A percentile compares a stretch with the other conserved stretches of the same genome.
phyloP scores from a whole-genome alignment of 805 yeast species.

The Lipomyces kockii region DNA sequence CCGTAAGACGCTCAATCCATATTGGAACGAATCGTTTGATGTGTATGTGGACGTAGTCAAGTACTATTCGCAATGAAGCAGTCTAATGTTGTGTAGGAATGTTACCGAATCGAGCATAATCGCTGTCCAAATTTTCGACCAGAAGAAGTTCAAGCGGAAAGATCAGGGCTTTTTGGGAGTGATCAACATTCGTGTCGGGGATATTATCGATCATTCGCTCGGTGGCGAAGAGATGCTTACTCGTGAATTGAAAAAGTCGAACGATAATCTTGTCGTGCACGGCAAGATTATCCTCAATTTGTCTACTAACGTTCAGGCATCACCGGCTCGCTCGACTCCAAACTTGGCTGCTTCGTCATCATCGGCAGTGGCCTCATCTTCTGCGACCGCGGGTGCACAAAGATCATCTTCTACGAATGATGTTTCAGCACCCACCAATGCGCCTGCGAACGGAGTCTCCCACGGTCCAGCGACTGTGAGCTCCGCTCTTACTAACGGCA shows the following conservation, averaged over 20 bases:
- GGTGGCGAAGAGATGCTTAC: constrained; percentile 78
- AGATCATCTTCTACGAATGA: background rate
- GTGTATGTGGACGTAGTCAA: constrained; percentile 51
- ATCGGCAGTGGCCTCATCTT: constrained; percentile 13
- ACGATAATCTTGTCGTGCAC: constrained; percentile 88
- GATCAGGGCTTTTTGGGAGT: constrained; percentile 99
- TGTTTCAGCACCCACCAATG: constrained; percentile 25
- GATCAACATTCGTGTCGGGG: constrained; percentile 87
- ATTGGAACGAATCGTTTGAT: constrained; percentile 92
- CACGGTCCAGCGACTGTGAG: constrained; percentile 37
- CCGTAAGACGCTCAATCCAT: constrained; percentile 91
- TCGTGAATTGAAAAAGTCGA: constrained; percentile 86
- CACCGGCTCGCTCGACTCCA: constrained; percentile 15
- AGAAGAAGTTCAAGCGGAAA: constrained; percentile 94
- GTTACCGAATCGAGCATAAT: constrained; percentile 80
- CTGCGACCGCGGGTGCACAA: constrained; percentile 38
- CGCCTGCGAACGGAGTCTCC: background rate
- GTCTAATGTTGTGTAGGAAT: constrained; percentile 40
- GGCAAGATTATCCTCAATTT: constrained; percentile 78
- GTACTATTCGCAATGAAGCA: background rate
- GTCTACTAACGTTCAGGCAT: constrained; percentile 42
- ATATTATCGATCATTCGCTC: constrained; percentile 65
- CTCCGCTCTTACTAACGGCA: constrained; percentile 29
- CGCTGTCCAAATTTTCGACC: constrained; percentile 94
- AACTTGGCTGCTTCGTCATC: constrained; percentile 16